Conservation (phyloP, 768 basidiomycete species). For the Cystofilobasidium capitatum region DNA sequence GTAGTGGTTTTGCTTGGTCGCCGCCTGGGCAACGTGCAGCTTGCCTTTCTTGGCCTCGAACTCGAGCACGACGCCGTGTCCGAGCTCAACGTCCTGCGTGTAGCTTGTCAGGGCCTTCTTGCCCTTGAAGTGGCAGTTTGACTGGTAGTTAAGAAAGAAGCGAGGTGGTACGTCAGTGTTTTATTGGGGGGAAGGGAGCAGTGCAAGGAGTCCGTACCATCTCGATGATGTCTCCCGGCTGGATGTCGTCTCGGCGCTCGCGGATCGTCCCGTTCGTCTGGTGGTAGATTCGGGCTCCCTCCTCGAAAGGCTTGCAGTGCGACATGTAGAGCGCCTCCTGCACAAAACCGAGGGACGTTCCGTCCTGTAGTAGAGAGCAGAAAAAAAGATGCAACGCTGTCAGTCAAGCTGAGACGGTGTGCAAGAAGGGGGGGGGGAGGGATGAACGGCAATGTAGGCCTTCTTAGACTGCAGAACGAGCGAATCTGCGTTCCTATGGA, state of each 20-base stretch:
- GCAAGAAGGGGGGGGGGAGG: not conserved
- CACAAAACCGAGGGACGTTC: constrained; percentile 71
- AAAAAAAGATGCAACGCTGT: too few relatives aligned
- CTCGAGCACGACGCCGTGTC: constrained; percentile 68
- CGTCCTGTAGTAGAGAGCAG: constrained; percentile 48
- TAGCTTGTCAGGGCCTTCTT: constrained; percentile 68
- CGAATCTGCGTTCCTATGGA: constrained; percentile 59
- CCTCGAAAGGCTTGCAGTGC: constrained; percentile 52
- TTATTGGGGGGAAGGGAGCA: constrained; percentile 39
- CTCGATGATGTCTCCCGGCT: constrained; percentile 75
- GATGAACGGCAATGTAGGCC: constrained; percentile 53
- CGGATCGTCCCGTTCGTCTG: constrained; percentile 61
- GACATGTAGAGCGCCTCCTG: constrained; percentile 48
- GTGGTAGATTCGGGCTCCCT: constrained; percentile 63
- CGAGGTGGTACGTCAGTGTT: not conserved
- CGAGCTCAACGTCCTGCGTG: constrained; percentile 51
- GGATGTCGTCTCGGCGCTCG: constrained; percentile 64
- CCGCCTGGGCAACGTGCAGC: constrained; percentile 73
- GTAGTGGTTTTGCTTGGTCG: constrained; percentile 64
- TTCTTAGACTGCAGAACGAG: constrained; percentile 69
- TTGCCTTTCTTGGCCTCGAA: constrained; percentile 80
- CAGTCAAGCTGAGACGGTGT: too few relatives aligned
- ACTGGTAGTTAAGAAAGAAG: not conserved
- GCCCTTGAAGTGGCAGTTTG: constrained; percentile 36
- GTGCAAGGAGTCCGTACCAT: constrained; percentile 51